Conservation (phyloP, 768 basidiomycete genomes). For the Tubosaeta brunneosetosa region DNA sequence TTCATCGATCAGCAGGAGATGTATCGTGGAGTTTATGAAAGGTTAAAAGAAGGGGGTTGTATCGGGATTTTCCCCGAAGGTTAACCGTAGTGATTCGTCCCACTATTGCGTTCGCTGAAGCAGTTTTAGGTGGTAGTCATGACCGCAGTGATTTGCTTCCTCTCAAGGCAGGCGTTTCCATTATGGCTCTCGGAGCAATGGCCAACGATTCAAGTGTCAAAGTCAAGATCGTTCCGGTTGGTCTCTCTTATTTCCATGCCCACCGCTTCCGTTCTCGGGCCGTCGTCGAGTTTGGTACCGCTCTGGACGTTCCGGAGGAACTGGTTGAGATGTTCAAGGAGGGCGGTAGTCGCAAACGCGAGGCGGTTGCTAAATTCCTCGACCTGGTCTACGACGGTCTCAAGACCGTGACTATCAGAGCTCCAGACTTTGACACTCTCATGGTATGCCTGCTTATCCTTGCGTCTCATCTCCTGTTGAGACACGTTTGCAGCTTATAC, state of each 20-base stretch:
- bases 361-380: conserved; percentile 84
- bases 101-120: neutral
- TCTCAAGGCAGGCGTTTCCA: conserved; percentile 93
- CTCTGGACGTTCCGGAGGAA: conserved; percentile 87
- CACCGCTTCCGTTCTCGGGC: conserved; percentile 93
- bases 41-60: conserved; percentile 77
- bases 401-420: conserved; percentile 93
- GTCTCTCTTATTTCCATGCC: conserved; percentile 69
- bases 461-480: neutral
- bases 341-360: conserved; percentile 83
- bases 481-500: conserved; percentile 63
- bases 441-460: conserved; percentile 59
- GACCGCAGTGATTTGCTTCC: conserved; percentile 95
- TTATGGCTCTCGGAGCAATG: conserved; percentile 99
- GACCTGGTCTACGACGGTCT: conserved; percentile 89
- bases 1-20: conserved; percentile 92
- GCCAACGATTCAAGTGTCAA: conserved; percentile 79
- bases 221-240: conserved; percentile 90
- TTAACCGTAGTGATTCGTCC: conserved; percentile 28
- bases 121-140: conserved; percentile 84
- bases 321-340: conserved; percentile 86
- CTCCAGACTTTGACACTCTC: conserved; percentile 95
- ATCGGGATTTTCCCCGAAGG: conserved; percentile 99
- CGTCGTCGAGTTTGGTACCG: conserved; percentile 93
- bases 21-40: conserved; percentile 90